Evolutionary conservation across 768 basidiomycete genomes (phyloP).

Genomic region (Boletus barrowsii): DNA sequence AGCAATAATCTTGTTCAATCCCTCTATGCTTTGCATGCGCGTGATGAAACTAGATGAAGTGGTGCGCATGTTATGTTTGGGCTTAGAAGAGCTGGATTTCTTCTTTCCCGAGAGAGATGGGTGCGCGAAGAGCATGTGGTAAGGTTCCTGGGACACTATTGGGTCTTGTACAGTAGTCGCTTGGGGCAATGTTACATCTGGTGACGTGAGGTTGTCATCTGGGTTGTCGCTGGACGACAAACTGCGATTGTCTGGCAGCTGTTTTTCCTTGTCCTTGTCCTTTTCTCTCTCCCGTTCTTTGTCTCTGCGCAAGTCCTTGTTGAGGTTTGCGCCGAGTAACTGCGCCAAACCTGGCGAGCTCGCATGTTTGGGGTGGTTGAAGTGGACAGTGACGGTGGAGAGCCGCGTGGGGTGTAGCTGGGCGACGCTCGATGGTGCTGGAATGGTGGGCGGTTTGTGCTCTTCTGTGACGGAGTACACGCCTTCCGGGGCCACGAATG

Average conservation of each 20-base stretch:
- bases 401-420: constrained; percentile 58
- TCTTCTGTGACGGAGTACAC: constrained; percentile 88
- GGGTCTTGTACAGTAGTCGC: constrained; percentile 35
- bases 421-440: constrained; percentile 35
- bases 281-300: constrained; percentile 34
- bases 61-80: constrained; percentile 89
- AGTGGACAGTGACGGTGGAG: constrained; percentile 59
- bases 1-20: constrained; percentile 64
- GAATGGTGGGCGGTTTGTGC: constrained; percentile 60
- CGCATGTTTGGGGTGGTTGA: constrained; percentile 52
- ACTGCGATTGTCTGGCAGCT: constrained; percentile 56
- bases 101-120: constrained; percentile 47
- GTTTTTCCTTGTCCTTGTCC: constrained; percentile 39
- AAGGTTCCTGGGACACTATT: constrained; percentile 27
- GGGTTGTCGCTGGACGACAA: constrained; percentile 81
- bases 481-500: constrained; percentile 87
- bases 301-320: constrained; percentile 56
- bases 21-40: constrained; percentile 78
- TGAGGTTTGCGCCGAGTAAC: constrained; percentile 56
- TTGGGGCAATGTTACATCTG: constrained; percentile 39
- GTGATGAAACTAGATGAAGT: constrained; percentile 93
- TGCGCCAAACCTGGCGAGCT: constrained; percentile 63
- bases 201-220: constrained; percentile 49
- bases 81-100: constrained; percentile 61
- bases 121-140: constrained; percentile 63